Percentiles rank a stretch among this genome's conserved stretches.
These are phyloP conservation scores for Psophocarpus tetragonolobus DNA, from an alignment of 306 rosid species.

Conservation along the genomic window DNA sequence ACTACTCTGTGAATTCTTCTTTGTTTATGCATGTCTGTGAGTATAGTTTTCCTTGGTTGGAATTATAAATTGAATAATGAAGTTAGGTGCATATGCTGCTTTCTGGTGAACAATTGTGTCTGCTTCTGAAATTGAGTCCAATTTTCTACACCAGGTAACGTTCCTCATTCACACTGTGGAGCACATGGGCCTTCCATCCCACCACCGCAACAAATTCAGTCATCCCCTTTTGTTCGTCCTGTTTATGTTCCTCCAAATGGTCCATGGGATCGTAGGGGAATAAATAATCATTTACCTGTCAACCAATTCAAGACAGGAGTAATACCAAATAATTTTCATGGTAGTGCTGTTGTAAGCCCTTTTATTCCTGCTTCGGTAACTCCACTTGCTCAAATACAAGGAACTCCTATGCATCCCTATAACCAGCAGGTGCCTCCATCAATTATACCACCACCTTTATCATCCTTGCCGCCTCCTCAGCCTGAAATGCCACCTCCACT, in stretches of 20 bases:
- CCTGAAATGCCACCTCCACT: slow-evolving; percentile 76
- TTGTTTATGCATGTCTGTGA: slow-evolving; percentile 8
- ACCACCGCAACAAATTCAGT: slow-evolving; percentile 73
- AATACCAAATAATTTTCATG: slow-evolving; percentile 57
- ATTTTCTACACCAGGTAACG: slow-evolving; percentile 50
- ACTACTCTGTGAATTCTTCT: slow-evolving; percentile 13
- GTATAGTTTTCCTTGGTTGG: neutral
- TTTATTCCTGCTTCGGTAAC: slow-evolving; percentile 85
- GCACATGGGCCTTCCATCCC: slow-evolving; percentile 68
- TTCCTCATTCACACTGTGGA: slow-evolving; percentile 51
- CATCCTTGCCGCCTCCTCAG: slow-evolving; percentile 72
- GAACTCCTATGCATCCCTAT: slow-evolving; percentile 66
- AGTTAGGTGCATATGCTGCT: slow-evolving; percentile 36
- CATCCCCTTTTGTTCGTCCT: slow-evolving; percentile 67
- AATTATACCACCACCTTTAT: slow-evolving; percentile 54
- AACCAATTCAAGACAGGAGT: slow-evolving; percentile 58
- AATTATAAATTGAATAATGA: slow-evolving; percentile 31
- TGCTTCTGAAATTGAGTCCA: slow-evolving; percentile 46
- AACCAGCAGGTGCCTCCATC: slow-evolving; percentile 62
- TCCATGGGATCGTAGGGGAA: slow-evolving; percentile 77
- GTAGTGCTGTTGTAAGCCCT: slow-evolving; percentile 62
- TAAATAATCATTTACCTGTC: slow-evolving; percentile 62
- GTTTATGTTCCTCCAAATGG: slow-evolving; percentile 73
- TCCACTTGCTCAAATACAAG: slow-evolving; percentile 81
- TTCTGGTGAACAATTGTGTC: slow-evolving; percentile 44